Evolutionary conservation across 2,329 filamentous ascomycete genomes (phyloP).

Genomic region (Trichoderma breve): DNA sequence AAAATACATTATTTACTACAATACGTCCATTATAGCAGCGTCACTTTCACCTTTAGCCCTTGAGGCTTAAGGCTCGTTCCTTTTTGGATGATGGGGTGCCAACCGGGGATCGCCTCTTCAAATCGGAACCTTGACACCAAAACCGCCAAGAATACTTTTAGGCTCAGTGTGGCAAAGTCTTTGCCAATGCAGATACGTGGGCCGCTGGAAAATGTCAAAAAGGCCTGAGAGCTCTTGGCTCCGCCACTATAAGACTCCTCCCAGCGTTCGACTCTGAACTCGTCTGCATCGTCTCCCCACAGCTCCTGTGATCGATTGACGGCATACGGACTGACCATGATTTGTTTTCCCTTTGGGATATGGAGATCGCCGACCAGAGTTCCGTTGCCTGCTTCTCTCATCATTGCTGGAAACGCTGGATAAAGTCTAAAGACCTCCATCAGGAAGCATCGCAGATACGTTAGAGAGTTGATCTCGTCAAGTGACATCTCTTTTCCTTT

Average conservation of each 20-base stretch:
- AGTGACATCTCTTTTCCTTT: neutral
- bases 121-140: neutral
- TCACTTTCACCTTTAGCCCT: neutral
- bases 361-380: neutral
- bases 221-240: neutral
- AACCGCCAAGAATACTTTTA: neutral
- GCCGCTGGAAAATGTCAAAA: constrained; percentile 2
- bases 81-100: neutral
- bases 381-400: neutral
- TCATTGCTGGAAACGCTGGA: constrained; percentile 2
- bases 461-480: neutral
- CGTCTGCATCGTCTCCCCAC: constrained; percentile 7
- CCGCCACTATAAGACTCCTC: neutral
- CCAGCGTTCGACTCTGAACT: constrained; percentile 5
- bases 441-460: neutral
- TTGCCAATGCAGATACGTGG: constrained; percentile 11
- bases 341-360: neutral
- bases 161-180: constrained; percentile 1
- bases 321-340: constrained; percentile 4
- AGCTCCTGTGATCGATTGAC: constrained; percentile 1
- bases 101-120: constrained; percentile 5
- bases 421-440: constrained; percentile 11
- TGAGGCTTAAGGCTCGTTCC: neutral
- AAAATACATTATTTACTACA: neutral
- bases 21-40: neutral